Evolutionary conservation across 2,329 filamentous ascomycete species (phyloP).

Genomic region (Penicillium aurantiogriseum): DNA sequence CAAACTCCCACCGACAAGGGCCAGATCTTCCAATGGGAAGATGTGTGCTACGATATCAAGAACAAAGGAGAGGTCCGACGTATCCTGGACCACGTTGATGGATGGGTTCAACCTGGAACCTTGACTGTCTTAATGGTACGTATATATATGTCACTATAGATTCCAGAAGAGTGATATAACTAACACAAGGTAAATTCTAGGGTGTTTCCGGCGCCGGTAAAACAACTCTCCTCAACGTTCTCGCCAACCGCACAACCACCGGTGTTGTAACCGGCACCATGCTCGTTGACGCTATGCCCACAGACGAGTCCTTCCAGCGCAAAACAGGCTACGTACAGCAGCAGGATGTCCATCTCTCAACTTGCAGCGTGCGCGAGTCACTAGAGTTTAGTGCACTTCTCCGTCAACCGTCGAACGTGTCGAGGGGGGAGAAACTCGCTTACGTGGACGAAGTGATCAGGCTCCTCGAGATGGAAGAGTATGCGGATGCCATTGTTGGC

Average conservation of each 20-base stretch:
- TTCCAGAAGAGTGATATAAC: not conserved
- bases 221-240: slow-evolving; percentile 78
- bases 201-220: slow-evolving; percentile 84
- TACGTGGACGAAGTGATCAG: slow-evolving; percentile 87
- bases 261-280: slow-evolving; percentile 82
- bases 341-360: slow-evolving; percentile 79
- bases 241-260: slow-evolving; percentile 78
- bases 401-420: slow-evolving; percentile 69
- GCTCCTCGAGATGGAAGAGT: slow-evolving; percentile 81
- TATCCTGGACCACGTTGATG: slow-evolving; percentile 77
- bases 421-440: slow-evolving; percentile 69
- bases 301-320: slow-evolving; percentile 50
- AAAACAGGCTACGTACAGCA: slow-evolving; percentile 49
- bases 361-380: slow-evolving; percentile 79
- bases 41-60: slow-evolving; percentile 73
- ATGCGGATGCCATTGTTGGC: slow-evolving; percentile 83
- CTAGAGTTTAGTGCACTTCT: slow-evolving; percentile 78
- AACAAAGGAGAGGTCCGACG: slow-evolving; percentile 71
- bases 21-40: slow-evolving; percentile 74
- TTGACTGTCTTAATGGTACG: slow-evolving; percentile 74
- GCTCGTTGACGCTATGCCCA: slow-evolving; percentile 67
- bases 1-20: not conserved
- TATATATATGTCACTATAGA: slow-evolving; percentile 11
- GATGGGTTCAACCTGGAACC: slow-evolving; percentile 87
- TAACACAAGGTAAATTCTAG: slow-evolving; percentile 19